These are phyloP conservation scores for Microascus cirrosus DNA, from an alignment of 2,329 filamentous ascomycete species.

Conservation along the genomic window DNA sequence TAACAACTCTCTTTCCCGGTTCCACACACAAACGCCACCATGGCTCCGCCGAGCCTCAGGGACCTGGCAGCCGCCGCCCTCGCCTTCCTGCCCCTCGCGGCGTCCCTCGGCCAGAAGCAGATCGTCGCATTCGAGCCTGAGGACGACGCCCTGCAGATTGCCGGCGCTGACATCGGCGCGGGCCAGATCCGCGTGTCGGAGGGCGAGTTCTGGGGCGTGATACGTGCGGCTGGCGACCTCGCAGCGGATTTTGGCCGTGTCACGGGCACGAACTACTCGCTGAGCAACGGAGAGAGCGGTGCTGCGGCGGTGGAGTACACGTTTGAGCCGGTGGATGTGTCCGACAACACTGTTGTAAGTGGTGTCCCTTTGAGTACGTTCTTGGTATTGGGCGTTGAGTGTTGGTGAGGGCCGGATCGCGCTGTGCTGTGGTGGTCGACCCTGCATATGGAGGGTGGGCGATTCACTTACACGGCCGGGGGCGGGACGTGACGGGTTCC, in stretches of 20 bases:
- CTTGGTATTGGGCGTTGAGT: background rate
- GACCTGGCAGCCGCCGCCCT: conserved; percentile 7
- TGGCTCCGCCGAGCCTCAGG: conserved; percentile 4
- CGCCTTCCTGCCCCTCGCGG: conserved; percentile 9
- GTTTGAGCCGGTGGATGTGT: conserved; percentile 30
- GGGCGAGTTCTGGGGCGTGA: conserved; percentile 56
- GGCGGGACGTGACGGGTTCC: background rate
- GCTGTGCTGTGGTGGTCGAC: background rate
- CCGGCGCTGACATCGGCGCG: conserved; percentile 21
- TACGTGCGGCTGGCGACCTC: conserved; percentile 56
- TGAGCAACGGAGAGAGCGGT: conserved; percentile 33
- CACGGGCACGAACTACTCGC: conserved; percentile 51
- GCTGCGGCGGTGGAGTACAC: conserved; percentile 25
- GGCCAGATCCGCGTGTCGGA: conserved; percentile 43
- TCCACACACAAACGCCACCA: background rate
- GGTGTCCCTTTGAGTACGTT: background rate
- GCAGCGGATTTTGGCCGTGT: conserved; percentile 61
- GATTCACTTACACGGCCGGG: background rate
- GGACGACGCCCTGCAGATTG: conserved; percentile 18
- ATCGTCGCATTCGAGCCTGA: conserved; percentile 27
- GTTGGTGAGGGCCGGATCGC: background rate
- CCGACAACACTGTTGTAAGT: conserved; percentile 35
- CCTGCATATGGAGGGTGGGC: background rate
- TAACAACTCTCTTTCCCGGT: background rate
- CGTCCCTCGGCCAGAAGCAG: conserved; percentile 36